Evolutionary conservation across 116 monocot genomes (phyloP).

Genomic region (Trichopus zeylanicus): DNA sequence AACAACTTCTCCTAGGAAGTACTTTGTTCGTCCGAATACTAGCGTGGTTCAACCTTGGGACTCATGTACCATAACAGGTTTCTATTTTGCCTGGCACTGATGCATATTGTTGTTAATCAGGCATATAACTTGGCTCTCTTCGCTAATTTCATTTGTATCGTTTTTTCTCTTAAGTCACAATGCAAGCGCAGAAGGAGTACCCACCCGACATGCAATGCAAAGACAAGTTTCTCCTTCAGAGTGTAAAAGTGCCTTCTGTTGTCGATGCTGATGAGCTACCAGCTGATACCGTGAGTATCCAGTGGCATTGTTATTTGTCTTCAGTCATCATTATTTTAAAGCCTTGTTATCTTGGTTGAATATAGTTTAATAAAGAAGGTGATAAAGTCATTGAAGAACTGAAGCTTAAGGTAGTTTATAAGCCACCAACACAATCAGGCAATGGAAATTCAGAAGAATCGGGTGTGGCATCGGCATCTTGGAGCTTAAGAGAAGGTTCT

Average conservation of each 20-base stretch:
- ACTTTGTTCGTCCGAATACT: slow-evolving; percentile 85
- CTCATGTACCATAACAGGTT: slow-evolving; percentile 69
- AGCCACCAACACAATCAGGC: slow-evolving; percentile 12
- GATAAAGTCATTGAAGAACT: slow-evolving; percentile 67
- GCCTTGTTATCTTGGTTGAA: slow-evolving; percentile 1
- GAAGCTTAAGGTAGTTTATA: slow-evolving; percentile 67
- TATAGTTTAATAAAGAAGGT: slow-evolving; percentile 75
- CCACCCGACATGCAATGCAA: slow-evolving; percentile 80
- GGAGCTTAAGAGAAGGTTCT: slow-evolving; percentile 15
- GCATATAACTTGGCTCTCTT: background rate
- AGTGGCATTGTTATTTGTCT: background rate
- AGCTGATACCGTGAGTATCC: slow-evolving; percentile 42
- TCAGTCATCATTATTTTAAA: background rate
- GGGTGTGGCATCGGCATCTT: slow-evolving; percentile 14
- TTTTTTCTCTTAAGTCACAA: slow-evolving; percentile 49
- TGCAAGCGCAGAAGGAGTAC: slow-evolving; percentile 70
- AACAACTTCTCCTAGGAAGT: slow-evolving; percentile 91
- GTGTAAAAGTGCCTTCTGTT: slow-evolving; percentile 58
- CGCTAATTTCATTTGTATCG: slow-evolving; percentile 1
- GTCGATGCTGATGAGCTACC: slow-evolving; percentile 82
- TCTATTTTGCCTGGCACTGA: background rate
- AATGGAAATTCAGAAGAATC: slow-evolving; percentile 13
- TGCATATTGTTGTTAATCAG: background rate
- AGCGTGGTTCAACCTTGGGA: slow-evolving; percentile 92
- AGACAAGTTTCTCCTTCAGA: slow-evolving; percentile 92